Conservation (phyloP, 345 rosid species). For the Pelargonium nanum region DNA sequence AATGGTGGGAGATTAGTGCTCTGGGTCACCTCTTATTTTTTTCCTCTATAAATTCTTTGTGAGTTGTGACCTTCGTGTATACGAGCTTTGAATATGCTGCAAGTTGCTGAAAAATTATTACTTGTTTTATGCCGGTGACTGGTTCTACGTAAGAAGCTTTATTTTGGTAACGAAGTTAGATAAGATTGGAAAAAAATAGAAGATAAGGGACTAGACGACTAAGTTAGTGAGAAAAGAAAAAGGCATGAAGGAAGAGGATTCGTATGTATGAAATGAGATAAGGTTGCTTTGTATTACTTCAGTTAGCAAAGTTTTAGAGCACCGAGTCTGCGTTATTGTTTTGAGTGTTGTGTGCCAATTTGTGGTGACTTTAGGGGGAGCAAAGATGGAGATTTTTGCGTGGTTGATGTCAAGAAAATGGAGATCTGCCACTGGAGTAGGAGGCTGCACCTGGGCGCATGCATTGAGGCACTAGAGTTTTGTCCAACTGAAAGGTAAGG, state of each 20-base stretch:
- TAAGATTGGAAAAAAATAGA: no score
- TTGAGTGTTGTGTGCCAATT: background rate
- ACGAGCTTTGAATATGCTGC: background rate
- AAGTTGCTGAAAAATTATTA: background rate
- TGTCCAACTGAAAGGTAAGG: conserved; percentile 74
- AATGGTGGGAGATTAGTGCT: no score
- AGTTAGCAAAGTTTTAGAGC: background rate
- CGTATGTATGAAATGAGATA: no score
- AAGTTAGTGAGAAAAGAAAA: no score
- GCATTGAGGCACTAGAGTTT: conserved; percentile 62
- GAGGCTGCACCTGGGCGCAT: conserved; percentile 76
- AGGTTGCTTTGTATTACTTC: no score
- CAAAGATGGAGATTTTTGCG: conserved; percentile 79
- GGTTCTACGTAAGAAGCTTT: no score
- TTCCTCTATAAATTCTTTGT: no score
- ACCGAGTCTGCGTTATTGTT: background rate
- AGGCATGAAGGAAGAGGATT: no score
- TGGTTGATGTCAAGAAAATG: conserved; percentile 87
- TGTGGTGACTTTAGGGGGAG: conserved; percentile 47
- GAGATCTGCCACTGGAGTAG: conserved; percentile 76
- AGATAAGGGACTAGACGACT: no score
- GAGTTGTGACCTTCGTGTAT: background rate
- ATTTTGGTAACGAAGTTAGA: no score
- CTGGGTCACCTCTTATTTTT: no score
- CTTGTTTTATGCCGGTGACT: background rate